Evolutionary conservation across 768 basidiomycete genomes (phyloP).

Genomic region (Suillus spraguei): DNA sequence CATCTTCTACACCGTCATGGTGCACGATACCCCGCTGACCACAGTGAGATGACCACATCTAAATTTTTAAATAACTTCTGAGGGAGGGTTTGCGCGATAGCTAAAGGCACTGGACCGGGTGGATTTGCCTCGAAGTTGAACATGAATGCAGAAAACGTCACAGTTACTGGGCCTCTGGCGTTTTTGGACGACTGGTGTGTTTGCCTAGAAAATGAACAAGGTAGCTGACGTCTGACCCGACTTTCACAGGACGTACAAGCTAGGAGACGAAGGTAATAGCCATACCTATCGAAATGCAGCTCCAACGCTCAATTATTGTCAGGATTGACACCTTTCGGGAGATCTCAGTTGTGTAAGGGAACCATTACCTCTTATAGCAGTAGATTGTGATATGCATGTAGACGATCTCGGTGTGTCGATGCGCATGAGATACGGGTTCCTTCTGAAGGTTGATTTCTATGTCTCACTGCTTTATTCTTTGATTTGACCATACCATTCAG

Average conservation of each 20-base stretch:
- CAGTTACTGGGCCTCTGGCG: slow-evolving; percentile 56
- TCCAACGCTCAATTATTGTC: neutral
- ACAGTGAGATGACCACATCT: slow-evolving; percentile 25
- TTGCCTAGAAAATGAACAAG: slow-evolving; percentile 2
- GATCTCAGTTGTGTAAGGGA: slow-evolving; percentile 73
- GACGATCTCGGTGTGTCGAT: slow-evolving; percentile 45
- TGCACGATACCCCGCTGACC: slow-evolving; percentile 51
- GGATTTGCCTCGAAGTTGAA: slow-evolving; percentile 55
- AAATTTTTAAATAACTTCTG: slow-evolving; percentile 20
- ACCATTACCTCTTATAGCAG: neutral
- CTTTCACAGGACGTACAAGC: slow-evolving; percentile 69
- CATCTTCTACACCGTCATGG: slow-evolving; percentile 81
- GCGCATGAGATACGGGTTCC: slow-evolving; percentile 45
- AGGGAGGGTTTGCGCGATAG: slow-evolving; percentile 11
- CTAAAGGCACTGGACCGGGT: slow-evolving; percentile 41
- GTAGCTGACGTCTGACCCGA: neutral
- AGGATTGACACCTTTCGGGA: slow-evolving; percentile 82
- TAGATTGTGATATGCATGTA: slow-evolving; percentile 15
- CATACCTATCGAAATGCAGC: slow-evolving; percentile 17
- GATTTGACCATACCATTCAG: slow-evolving; percentile 25
- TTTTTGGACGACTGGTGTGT: slow-evolving; percentile 81
- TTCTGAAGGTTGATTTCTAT: slow-evolving; percentile 34
- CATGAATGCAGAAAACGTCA: slow-evolving; percentile 51
- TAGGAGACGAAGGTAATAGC: slow-evolving; percentile 72
- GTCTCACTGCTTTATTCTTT: slow-evolving; percentile 24